Evolutionary conservation across 352 stramenopile species (phyloP).

Genomic region (Phytophthora pisi): DNA sequence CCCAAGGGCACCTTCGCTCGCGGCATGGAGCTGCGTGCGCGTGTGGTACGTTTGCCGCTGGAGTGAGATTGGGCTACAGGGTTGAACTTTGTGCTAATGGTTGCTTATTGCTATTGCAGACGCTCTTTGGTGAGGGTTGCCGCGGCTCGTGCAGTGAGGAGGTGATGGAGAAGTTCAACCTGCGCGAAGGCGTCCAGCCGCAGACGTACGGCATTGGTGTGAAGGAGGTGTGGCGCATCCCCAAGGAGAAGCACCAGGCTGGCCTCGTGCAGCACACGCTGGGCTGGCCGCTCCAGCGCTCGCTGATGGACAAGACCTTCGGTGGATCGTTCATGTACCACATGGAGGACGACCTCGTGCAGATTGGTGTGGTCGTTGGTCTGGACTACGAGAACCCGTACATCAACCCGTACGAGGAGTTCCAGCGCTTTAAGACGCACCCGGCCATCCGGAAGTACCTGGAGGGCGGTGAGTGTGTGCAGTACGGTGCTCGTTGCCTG

Average conservation of each 20-base stretch:
- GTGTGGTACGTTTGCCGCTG: constrained; percentile 50
- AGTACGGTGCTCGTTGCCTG: constrained; percentile 96
- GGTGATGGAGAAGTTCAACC: constrained; percentile 96
- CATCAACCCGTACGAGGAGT: constrained; percentile 98
- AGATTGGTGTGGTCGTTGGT: constrained; percentile 97
- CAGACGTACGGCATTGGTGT: constrained; percentile 99
- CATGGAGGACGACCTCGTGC: constrained; percentile 95
- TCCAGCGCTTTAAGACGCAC: constrained; percentile 99
- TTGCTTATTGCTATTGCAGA: constrained; percentile 57
- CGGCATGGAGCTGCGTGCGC: constrained; percentile 96
- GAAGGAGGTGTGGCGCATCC: constrained; percentile 96
- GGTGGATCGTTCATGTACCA: constrained; percentile 99
- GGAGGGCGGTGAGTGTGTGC: constrained; percentile 96
- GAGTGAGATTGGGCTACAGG: background rate
- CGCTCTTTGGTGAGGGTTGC: constrained; percentile 98
- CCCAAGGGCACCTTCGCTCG: constrained; percentile 97
- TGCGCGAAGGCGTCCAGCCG: constrained; percentile 89
- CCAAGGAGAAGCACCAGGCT: constrained; percentile 93
- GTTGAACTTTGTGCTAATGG: constrained; percentile 5
- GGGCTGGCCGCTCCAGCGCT: constrained; percentile 96
- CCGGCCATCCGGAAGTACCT: constrained; percentile 93
- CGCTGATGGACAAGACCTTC: constrained; percentile 94
- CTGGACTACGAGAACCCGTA: constrained; percentile 99
- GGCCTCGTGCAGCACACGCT: constrained; percentile 98
- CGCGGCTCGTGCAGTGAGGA: constrained; percentile 97